phyloP scores from a whole-genome alignment of 345 rosid genomes.

The Eucalyptus regnans region DNA sequence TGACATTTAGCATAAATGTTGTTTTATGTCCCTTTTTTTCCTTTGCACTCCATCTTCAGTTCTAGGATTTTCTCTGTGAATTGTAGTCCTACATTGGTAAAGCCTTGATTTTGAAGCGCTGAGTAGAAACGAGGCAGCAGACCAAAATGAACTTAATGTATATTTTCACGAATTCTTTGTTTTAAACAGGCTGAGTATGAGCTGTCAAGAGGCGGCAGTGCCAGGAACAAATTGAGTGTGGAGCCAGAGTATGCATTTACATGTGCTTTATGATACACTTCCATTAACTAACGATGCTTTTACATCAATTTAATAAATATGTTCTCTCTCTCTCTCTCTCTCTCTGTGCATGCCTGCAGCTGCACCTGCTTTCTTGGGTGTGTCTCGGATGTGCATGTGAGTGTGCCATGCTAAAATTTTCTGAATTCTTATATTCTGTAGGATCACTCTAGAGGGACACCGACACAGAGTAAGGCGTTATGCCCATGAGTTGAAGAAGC shows the following conservation, averaged over 20 bases:
- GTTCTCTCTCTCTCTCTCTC: not conserved
- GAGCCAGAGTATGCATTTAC: conserved; percentile 64
- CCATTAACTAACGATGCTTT: not conserved
- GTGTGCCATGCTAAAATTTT: not conserved
- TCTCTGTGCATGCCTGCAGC: not conserved
- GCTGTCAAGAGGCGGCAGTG: conserved; percentile 47
- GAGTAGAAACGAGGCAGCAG: not conserved
- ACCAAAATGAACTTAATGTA: not conserved
- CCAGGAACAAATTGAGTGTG: conserved; percentile 66
- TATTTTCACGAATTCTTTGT: not conserved
- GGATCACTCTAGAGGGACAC: conserved; percentile 83
- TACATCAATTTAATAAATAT: not conserved
- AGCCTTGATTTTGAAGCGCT: not conserved
- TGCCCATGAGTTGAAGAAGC: conserved; percentile 70
- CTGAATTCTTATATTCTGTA: conserved; percentile 1
- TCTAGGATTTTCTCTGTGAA: not conserved
- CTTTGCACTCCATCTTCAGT: not conserved
- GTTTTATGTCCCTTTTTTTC: not conserved
- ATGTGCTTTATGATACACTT: not conserved
- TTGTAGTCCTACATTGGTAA: not conserved
- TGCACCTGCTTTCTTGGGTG: not conserved
- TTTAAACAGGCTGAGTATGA: conserved; percentile 64
- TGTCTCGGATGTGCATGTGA: not conserved
- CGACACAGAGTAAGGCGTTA: conserved; percentile 84
- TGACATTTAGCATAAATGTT: not conserved